Conservation (phyloP, 73 alveolate genomes). For the Paramecium primaurelia region DNA sequence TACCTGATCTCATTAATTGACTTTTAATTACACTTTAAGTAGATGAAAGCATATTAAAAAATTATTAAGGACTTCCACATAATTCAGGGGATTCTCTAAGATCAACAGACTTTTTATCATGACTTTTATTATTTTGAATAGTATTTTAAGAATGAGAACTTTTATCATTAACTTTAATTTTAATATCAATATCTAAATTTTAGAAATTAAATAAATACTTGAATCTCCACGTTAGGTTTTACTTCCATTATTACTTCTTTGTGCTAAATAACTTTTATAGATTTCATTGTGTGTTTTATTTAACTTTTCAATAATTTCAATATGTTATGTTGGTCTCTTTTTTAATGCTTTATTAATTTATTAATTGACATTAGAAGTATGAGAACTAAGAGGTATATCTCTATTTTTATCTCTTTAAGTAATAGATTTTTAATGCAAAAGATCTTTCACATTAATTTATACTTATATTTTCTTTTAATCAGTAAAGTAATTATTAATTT, state of each 20-base stretch:
- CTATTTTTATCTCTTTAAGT: not conserved
- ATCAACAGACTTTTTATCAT: not conserved
- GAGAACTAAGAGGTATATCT: not conserved
- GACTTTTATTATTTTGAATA: not conserved
- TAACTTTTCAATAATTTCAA: conserved; percentile 22
- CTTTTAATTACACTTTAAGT: not conserved
- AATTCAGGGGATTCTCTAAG: not conserved
- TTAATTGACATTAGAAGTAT: not conserved
- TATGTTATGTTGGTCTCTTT: conserved; percentile 29
- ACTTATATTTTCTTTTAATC: conserved; percentile 12
- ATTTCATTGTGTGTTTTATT: conserved; percentile 49
- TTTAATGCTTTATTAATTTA: not conserved
- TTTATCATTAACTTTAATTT: conserved; percentile 6
- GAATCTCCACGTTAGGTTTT: conserved; percentile 40
- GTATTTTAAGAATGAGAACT: not conserved
- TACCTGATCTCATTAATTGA: not conserved
- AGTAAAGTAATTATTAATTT: conserved; percentile 41
- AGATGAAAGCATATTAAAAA: not conserved
- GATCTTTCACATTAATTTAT: conserved; percentile 22
- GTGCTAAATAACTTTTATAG: conserved; percentile 5
- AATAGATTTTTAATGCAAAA: not conserved
- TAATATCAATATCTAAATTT: not conserved
- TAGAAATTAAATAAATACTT: not conserved
- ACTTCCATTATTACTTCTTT: conserved; percentile 5
- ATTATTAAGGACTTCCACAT: not conserved